Percentiles rank a stretch among this genome's conserved stretches.
These are phyloP conservation scores for Batrachochytrium dendrobatidis DNA, from an alignment of 371 early-diverging fungal genomes.

Conservation along the genomic window DNA sequence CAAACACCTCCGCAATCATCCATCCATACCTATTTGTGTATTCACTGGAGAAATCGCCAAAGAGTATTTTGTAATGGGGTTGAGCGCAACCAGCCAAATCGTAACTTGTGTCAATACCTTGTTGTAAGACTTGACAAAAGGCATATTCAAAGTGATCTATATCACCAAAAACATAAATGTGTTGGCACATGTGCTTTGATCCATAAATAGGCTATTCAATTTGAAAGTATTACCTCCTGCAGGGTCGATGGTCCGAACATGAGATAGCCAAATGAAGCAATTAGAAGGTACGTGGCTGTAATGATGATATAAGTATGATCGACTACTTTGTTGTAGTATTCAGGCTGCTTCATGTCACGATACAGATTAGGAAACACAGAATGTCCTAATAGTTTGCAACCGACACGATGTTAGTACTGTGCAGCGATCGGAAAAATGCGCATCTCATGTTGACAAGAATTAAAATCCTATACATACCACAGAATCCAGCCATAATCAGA, in stretches of 20 bases:
- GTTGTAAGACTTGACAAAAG: conserved; percentile 50
- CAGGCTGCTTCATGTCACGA: conserved; percentile 52
- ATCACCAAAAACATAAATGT: not conserved
- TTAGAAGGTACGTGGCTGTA: conserved; percentile 35
- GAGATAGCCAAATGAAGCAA: conserved; percentile 55
- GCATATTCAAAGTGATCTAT: conserved; percentile 62
- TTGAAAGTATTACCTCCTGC: conserved; percentile 9
- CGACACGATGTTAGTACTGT: not conserved
- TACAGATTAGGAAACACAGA: conserved; percentile 62
- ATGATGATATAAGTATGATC: conserved; percentile 48
- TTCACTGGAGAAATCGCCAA: conserved; percentile 55
- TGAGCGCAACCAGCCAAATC: conserved; percentile 56
- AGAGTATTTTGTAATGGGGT: conserved; percentile 64
- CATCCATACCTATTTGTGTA: conserved; percentile 34
- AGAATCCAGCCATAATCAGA: conserved; percentile 49
- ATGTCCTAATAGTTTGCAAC: conserved; percentile 39
- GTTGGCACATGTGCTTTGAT: not conserved
- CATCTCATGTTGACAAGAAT: conserved; percentile 30
- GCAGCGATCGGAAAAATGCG: conserved; percentile 24
- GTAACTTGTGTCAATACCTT: conserved; percentile 46
- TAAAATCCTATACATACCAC: no score
- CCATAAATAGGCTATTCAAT: not conserved
- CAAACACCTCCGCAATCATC: not conserved
- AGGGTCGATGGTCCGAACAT: conserved; percentile 62
- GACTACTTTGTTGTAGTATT: conserved; percentile 44